Conservation (phyloP, 306 rosid species). For the Quercus ilex region DNA sequence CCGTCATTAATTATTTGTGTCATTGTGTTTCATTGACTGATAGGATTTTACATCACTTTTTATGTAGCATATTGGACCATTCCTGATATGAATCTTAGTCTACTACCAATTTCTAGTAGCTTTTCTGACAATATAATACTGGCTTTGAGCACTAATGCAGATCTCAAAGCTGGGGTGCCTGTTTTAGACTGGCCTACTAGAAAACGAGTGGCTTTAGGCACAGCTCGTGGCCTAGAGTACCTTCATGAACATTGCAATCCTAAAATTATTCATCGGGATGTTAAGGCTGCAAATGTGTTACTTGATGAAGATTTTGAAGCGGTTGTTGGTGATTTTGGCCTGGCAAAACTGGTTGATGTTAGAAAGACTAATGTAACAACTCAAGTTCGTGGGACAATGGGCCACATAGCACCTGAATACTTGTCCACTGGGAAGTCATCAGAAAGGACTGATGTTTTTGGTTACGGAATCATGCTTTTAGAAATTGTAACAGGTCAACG, state of each 20-base stretch:
- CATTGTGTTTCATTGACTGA: background rate
- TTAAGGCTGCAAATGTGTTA: conserved; percentile 97
- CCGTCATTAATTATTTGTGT: background rate
- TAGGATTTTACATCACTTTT: conserved; percentile 4
- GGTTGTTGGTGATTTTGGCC: conserved; percentile 96
- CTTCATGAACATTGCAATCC: conserved; percentile 99
- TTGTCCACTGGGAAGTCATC: conserved; percentile 97
- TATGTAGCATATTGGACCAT: conserved; percentile 7
- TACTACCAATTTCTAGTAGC: conserved; percentile 15
- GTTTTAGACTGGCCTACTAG: conserved; percentile 86
- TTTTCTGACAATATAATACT: conserved; percentile 18
- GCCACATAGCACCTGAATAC: conserved; percentile 99
- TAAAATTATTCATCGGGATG: conserved; percentile 97
- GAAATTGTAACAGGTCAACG: conserved; percentile 97
- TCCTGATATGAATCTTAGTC: background rate
- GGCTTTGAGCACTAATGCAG: conserved; percentile 45
- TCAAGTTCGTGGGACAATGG: conserved; percentile 99
- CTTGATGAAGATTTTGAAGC: conserved; percentile 98
- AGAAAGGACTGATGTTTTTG: conserved; percentile 98
- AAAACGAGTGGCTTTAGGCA: conserved; percentile 87
- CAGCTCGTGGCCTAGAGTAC: conserved; percentile 96
- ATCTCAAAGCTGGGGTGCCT: conserved; percentile 76
- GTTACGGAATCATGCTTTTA: conserved; percentile 95
- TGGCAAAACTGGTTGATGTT: conserved; percentile 98
- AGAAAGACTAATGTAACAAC: conserved; percentile 92